Evolutionary conservation across 2,329 filamentous ascomycete species (phyloP).

Genomic region (Falciphora oryzae): DNA sequence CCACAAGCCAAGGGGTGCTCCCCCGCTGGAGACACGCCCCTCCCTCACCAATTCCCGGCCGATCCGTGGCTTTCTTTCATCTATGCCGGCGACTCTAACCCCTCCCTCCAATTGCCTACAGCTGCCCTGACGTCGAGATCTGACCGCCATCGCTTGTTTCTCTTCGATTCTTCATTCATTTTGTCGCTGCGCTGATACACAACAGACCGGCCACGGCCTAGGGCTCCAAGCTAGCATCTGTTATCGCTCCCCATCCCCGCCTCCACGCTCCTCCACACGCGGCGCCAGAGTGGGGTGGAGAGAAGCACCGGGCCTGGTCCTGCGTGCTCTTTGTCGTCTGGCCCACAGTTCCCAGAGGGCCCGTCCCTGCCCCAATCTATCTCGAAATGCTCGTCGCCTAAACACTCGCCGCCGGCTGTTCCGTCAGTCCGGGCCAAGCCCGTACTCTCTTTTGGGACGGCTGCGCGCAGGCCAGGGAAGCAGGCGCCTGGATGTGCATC

Average conservation of each 20-base stretch:
- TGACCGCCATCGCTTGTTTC: background rate
- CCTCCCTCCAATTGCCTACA: no score
- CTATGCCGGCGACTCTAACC: background rate
- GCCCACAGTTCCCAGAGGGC: no score
- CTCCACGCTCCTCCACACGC: no score
- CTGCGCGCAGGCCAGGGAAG: constrained; percentile 1
- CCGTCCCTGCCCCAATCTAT: background rate
- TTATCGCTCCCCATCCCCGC: no score
- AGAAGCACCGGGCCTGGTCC: no score
- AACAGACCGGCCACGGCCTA: no score
- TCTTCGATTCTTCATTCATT: background rate
- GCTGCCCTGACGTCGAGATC: background rate
- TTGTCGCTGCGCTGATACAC: background rate
- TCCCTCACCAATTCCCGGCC: background rate
- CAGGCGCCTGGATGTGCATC: no score
- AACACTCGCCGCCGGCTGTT: background rate
- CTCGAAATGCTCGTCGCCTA: background rate
- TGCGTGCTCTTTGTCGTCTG: no score
- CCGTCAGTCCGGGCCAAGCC: background rate
- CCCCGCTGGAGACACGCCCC: background rate
- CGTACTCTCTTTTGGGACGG: constrained; percentile 5
- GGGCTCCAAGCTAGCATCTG: no score
- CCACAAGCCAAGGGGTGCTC: no score
- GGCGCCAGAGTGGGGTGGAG: no score
- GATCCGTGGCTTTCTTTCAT: background rate